A percentile compares a stretch with the other conserved stretches of the same genome.
Conservation (phyloP, 768 basidiomycete species). For the Hygrocybe punicea region DNA sequence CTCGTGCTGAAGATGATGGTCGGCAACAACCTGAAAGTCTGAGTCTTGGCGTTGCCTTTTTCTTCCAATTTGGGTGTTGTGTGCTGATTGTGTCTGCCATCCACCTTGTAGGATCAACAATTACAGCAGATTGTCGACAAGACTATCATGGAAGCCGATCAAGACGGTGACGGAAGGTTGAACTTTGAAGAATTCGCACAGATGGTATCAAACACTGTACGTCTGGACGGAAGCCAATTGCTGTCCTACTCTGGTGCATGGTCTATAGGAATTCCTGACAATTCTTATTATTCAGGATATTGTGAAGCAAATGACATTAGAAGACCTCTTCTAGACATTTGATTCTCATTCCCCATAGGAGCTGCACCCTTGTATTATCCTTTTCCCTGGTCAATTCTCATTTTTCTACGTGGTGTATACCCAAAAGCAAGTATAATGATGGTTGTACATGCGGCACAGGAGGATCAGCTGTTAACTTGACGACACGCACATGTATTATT, state of each 20-base stretch:
- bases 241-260: not conserved
- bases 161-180: constrained; percentile 95
- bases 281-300: constrained; percentile 65
- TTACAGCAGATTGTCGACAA: constrained; percentile 99
- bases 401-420: not conserved
- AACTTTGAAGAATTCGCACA: constrained; percentile 95
- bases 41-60: constrained; percentile 11
- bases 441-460: not conserved
- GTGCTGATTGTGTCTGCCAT: not conserved
- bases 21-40: constrained; percentile 94
- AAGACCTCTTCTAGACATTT: constrained; percentile 73
- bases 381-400: too few relatives aligned
- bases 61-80: not conserved
- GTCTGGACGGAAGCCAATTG: too few relatives aligned
- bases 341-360: constrained; percentile 8
- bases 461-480: too few relatives aligned
- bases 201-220: constrained; percentile 95
- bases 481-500: too few relatives aligned
- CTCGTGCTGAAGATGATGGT: constrained; percentile 99
- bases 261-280: constrained; percentile 3
- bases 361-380: too few relatives aligned
- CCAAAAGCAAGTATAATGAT: constrained; percentile 1
- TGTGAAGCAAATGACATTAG: constrained; percentile 97
- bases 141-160: constrained; percentile 99
- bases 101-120: constrained; percentile 76